A percentile compares a stretch with the other conserved stretches of the same genome.
Evolutionary conservation across 2,329 filamentous ascomycete genomes (phyloP).

Genomic region (Colletotrichum melonis): DNA sequence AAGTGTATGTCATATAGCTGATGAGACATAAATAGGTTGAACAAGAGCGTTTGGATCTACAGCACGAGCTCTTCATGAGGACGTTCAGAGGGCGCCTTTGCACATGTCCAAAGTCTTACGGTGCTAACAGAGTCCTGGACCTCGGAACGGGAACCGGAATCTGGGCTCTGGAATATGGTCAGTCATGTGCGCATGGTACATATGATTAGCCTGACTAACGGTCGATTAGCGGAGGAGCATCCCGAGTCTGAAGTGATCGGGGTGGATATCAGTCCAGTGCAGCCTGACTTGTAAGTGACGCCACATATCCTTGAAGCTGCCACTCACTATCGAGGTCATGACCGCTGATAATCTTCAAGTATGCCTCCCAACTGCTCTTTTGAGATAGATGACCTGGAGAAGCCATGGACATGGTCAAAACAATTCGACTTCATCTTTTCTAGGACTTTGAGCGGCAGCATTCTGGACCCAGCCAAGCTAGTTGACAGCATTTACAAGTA

Average conservation of each 20-base stretch:
- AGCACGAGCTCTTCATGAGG: conserved; percentile 49
- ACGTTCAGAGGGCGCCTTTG: conserved; percentile 46
- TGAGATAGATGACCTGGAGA: conserved; percentile 51
- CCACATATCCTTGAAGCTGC: neutral
- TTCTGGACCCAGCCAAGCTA: conserved; percentile 41
- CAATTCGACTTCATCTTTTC: conserved; percentile 51
- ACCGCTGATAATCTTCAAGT: neutral
- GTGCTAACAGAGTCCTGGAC: conserved; percentile 39
- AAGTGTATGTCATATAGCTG: too few relatives aligned
- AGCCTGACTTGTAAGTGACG: conserved; percentile 24
- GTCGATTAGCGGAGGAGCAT: conserved; percentile 40
- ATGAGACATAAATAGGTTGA: neutral
- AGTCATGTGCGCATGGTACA: neutral
- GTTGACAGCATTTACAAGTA: conserved; percentile 40
- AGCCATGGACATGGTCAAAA: conserved; percentile 46
- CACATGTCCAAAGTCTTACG: conserved; percentile 40
- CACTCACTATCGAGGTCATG: too few relatives aligned
- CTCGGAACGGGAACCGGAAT: conserved; percentile 42
- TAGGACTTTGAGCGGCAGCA: conserved; percentile 45
- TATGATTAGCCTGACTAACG: neutral
- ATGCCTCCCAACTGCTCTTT: conserved; percentile 59
- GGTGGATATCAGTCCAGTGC: conserved; percentile 33
- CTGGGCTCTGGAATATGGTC: conserved; percentile 44
- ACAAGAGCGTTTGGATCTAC: conserved; percentile 43
- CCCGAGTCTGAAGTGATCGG: conserved; percentile 44